Base-by-base conservation (phyloP, 177 flowering plant species). In the Vitis hybrid region DNA sequence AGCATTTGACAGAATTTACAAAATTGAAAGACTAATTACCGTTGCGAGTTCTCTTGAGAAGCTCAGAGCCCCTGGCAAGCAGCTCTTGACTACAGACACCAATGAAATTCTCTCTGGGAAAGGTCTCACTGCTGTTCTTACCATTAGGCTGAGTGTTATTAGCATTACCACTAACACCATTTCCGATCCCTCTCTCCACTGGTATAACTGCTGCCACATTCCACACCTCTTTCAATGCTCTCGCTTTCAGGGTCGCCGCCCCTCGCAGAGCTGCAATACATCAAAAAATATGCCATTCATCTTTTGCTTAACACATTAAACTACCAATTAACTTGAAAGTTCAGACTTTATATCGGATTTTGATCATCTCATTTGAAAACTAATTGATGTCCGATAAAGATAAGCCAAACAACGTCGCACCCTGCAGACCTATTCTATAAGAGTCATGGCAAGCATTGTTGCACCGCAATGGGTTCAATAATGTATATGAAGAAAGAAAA, bases 41-140 rank as follows among this genome's bases (percentile, higher is more conserved):
- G 71, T 81, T 80, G n/a, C 91, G 85, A 52, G 94, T 89, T 62
- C 94, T 77, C 71, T 89, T 89, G 69, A 89, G 94, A 72, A 89
- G 87, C 67, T 87, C 91, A 58, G 66, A 68, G 13, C 94, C 94
- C 64, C 79, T 78, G 54, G 94, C 91, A 14, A 89, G 84, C 50
- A 87, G 70, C 55, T 87, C 88, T 64, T 80, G 79, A 64, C 70
- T 80, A 71, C 83, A 83, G 18, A 69, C 58, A 21, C 81, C 75
- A 0, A 80, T 65, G 60, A 78, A 84, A 60, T 81, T 76, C 18
- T 84, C 83, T 21, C 64, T 79, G 1, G 72, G 56, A n/a, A 24
- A 70, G 18, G 75, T 52, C 72, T 84, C 89, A 13, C 66, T 85
- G 24, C 80, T 72, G 35, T 57, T 65, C 66, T 70, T 70, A n/a